phyloP scores from a whole-genome alignment of 176 grass and related monocot species.

The Oryza glaberrima region DNA sequence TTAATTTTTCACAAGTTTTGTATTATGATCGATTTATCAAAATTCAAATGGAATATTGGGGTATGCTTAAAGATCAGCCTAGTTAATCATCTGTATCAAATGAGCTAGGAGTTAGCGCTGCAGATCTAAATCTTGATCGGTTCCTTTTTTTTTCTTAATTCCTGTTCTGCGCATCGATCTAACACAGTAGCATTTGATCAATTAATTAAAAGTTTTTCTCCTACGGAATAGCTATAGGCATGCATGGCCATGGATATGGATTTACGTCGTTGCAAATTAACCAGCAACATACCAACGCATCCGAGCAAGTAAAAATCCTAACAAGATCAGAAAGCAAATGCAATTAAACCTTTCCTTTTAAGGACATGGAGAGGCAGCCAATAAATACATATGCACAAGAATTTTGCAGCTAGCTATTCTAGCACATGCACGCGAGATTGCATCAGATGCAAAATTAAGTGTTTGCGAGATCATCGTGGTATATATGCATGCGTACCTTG shows the following conservation, averaged over 20 bases:
- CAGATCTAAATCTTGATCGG: background rate
- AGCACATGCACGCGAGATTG: background rate
- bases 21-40: background rate
- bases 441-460: background rate
- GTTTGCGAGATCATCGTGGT: background rate
- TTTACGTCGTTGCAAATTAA: background rate
- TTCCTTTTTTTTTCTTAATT: background rate
- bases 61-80: background rate
- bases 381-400: background rate
- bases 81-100: background rate
- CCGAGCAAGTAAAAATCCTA: background rate
- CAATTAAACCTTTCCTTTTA: background rate
- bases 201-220: background rate
- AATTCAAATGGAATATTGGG: background rate
- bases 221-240: background rate
- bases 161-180: background rate
- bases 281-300: background rate
- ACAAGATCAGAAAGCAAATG: background rate
- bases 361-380: background rate
- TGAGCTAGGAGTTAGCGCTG: background rate
- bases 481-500: conserved; percentile 52
- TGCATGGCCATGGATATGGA: background rate
- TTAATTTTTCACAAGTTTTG: background rate
- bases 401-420: no score
- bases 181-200: background rate